Evolutionary conservation across 2,329 filamentous ascomycete genomes (phyloP), one percentile per base, ranked within the genome.

Genomic region (Microdochium trichocladiopsis): DNA sequence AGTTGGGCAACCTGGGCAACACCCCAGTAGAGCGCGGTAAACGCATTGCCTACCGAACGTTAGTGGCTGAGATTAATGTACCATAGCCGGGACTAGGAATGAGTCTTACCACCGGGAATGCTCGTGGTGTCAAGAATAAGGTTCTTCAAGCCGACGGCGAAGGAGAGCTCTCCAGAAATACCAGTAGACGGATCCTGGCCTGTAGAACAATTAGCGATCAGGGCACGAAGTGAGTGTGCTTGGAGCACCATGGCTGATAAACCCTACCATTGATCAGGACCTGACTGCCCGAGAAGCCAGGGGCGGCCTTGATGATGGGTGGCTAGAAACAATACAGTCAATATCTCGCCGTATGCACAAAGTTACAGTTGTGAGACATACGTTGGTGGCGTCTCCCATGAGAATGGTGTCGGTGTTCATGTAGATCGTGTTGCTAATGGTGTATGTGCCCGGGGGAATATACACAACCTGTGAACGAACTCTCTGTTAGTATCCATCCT

Each of bases 401-500:
- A 75, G 56, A 31, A 75, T 68, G 5, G 72, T 75, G 48, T 73
- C 72, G 0, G 72, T 73, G 51, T 71, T 69, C 66, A 74, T 69
- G 4, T 58, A 50, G 31, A 75, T 69, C 1, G 72, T 73, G 48
- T 65, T 50, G 52, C 59, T 63, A 50, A 75, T 60, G 36, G 63
- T 59, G 54, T 75, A 75, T 8, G 66, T 72, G 43, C 72, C 72
- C 1, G 71, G 65, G 0, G 71, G 71, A 41, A 74, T 66, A 50
- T 72, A 75, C 3, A 74, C 71, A 25, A 73, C 70, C 66, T 68
- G 14, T 5, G 21, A 5, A 45, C 22, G 41, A n/a, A 23, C 25
- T 6, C 37, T 50, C 11, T 54, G 56, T 50, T 55, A 49, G 22
- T 54, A 55, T 5, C 53, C 48, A 22, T 41, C 33, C 6, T 16